A percentile compares a stretch with the other conserved stretches of the same genome.
phyloP scores from a whole-genome alignment of 2,329 filamentous ascomycete genomes.

The Botryosphaeria dothidea region DNA sequence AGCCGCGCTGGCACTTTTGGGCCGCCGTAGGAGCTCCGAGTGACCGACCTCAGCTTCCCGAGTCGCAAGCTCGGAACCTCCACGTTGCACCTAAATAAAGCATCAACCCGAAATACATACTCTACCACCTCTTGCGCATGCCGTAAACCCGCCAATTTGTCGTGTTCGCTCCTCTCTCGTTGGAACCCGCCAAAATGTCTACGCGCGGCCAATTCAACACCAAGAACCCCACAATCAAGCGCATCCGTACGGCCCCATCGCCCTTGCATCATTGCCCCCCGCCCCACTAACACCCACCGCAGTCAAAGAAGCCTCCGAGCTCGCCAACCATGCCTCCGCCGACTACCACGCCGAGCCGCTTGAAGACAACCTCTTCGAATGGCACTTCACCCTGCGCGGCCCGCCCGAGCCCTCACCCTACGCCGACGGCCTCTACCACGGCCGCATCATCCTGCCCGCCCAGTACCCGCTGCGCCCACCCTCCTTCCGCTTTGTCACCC shows the following conservation, averaged over 20 bases:
- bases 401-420: conserved; percentile 79
- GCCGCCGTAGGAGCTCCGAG: neutral
- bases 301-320: conserved; percentile 90
- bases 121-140: neutral
- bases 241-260: conserved; percentile 63
- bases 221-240: conserved; percentile 81
- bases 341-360: conserved; percentile 85
- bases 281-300: conserved; percentile 25
- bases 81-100: conserved; percentile 7
- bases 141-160: neutral
- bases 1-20: neutral
- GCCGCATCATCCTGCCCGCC: conserved; percentile 86
- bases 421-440: conserved; percentile 85
- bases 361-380: conserved; percentile 91
- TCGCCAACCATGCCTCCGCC: conserved; percentile 75
- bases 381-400: conserved; percentile 97
- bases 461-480: conserved; percentile 91
- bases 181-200: conserved; percentile 33
- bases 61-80: conserved; percentile 5
- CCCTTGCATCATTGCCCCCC: conserved; percentile 21
- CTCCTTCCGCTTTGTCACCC: conserved; percentile 92
- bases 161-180: neutral
- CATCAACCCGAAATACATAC: neutral
- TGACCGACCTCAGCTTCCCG: conserved; percentile 8
- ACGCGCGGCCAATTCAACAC: conserved; percentile 60